Percentiles rank a stretch among this genome's conserved stretches.
These are phyloP conservation scores for Penicillium fimorum DNA, from an alignment of 495 filamentous ascomycete genomes.

Conservation along the genomic window DNA sequence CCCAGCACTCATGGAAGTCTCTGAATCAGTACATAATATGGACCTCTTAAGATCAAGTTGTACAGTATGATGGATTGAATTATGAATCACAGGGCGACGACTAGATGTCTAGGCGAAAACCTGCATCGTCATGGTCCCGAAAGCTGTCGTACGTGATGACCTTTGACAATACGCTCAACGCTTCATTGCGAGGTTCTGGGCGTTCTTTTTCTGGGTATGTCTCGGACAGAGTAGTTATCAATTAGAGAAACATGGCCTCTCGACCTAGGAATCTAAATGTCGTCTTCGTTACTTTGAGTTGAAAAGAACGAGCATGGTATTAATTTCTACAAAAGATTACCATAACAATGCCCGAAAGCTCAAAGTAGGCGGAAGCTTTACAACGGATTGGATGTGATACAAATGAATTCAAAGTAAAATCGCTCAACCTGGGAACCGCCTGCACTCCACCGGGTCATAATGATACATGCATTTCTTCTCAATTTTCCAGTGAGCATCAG, in stretches of 20 bases:
- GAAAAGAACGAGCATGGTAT: not conserved
- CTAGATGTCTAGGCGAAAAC: not conserved
- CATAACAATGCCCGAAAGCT: not conserved
- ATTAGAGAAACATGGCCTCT: not conserved
- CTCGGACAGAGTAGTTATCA: not conserved
- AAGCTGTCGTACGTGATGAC: not conserved
- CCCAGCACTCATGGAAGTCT: too few relatives aligned
- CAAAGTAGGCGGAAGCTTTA: too few relatives aligned
- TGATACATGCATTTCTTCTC: slow-evolving; percentile 20
- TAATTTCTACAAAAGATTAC: not conserved
- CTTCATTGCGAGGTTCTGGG: not conserved
- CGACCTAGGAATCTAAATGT: not conserved
- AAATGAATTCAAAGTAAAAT: slow-evolving; percentile 14
- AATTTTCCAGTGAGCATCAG: not conserved
- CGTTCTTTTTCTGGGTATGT: not conserved
- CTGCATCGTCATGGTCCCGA: not conserved
- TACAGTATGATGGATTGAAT: too few relatives aligned
- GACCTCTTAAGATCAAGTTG: too few relatives aligned
- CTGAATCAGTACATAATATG: too few relatives aligned
- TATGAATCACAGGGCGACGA: not conserved
- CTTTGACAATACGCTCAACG: not conserved
- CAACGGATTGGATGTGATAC: not conserved
- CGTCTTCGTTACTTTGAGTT: not conserved
- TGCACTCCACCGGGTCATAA: slow-evolving; percentile 20
- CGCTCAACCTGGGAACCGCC: slow-evolving; percentile 18